Evolutionary conservation across 192 early-diverging fungal species (phyloP), one percentile per base, ranked within the genome.

Genomic region (Umbelopsis sp.): DNA sequence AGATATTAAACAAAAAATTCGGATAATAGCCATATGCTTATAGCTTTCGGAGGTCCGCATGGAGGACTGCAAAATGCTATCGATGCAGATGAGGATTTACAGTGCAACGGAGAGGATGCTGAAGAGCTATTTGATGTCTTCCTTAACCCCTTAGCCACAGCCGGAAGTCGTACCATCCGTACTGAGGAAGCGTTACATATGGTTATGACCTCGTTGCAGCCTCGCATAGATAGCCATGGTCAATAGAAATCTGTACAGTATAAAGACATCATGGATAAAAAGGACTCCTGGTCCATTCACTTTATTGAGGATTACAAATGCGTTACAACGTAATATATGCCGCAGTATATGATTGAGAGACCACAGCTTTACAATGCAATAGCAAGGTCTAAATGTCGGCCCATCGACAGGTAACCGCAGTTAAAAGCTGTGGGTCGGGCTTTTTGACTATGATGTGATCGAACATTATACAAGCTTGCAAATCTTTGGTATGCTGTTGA

Each of bases 1-100:
- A 15, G 44, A 69, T 16, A 44, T 48, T 64, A 53, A 53, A 78
- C 66, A 20, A 73, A 1, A 12, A 50, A 61, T 16, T n/a, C 25
- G 9, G 15, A 51, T 12, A 65, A 67, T 71, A 78, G 81, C 21
- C 89, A 91, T 72, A 55, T 89, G 13, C 66, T 92, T 48, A 71
- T 92, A 27, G 84, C 87, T 21, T 90, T 92, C 82, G 91, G 91
- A 47, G 91, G 88, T 12, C 79, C 87, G 13, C 33, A 55, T 15
- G 84, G 77, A n/a, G 91, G 89, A 11, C 70, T 89, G 21, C 86
- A 92, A 50, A 77, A 83, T 10, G 87, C 86, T 4, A 80, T 91
- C 8, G 91, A 92, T 41, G 78, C 84, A 0, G 89, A 88, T 58
- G 81, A 88, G 49, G 82, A 85, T 55, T 66, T 89, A 25, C 83